These are phyloP conservation scores for Solioccasus polychromus DNA, from an alignment of 768 basidiomycete genomes.

Conservation along the genomic window DNA sequence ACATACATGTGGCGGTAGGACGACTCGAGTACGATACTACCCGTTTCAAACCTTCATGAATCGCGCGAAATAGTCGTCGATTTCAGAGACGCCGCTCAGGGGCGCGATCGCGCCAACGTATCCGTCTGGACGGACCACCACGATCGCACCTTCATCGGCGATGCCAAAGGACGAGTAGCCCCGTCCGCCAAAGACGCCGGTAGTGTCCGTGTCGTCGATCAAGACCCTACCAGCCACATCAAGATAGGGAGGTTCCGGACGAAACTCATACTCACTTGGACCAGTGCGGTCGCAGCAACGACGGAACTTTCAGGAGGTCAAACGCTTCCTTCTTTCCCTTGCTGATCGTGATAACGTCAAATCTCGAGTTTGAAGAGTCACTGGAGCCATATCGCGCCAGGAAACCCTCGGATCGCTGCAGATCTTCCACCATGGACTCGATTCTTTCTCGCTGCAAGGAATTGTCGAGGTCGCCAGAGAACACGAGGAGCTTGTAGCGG, in stretches of 20 bases:
- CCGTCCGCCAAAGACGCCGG: slow-evolving; percentile 44
- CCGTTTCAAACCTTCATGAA: slow-evolving; percentile 33
- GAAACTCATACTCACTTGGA: slow-evolving; percentile 34
- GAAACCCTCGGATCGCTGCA: slow-evolving; percentile 27
- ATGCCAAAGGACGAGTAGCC: slow-evolving; percentile 57
- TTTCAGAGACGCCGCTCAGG: slow-evolving; percentile 33
- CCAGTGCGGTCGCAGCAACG: slow-evolving; percentile 38
- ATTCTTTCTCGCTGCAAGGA: slow-evolving; percentile 23
- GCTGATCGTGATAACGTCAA: slow-evolving; percentile 28
- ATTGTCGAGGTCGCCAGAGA: slow-evolving; percentile 35
- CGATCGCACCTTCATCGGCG: slow-evolving; percentile 23
- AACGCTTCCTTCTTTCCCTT: slow-evolving; percentile 33
- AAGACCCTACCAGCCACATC: slow-evolving; percentile 43
- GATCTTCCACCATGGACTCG: slow-evolving; percentile 24
- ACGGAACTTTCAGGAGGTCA: slow-evolving; percentile 32
- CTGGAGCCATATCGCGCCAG: slow-evolving; percentile 22
- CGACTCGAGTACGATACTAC: too few species aligned
- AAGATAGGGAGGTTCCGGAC: background rate
- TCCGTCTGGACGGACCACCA: slow-evolving; percentile 39
- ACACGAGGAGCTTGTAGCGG: slow-evolving; percentile 49
- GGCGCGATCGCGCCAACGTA: slow-evolving; percentile 60
- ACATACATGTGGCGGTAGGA: too few species aligned
- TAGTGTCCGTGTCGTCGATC: slow-evolving; percentile 52
- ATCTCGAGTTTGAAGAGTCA: slow-evolving; percentile 26
- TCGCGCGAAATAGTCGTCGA: slow-evolving; percentile 47